Percentiles rank a stretch among this genome's conserved stretches.
Evolutionary conservation across 495 filamentous ascomycete species (phyloP).

Genomic region (Daldinia caldariorum): DNA sequence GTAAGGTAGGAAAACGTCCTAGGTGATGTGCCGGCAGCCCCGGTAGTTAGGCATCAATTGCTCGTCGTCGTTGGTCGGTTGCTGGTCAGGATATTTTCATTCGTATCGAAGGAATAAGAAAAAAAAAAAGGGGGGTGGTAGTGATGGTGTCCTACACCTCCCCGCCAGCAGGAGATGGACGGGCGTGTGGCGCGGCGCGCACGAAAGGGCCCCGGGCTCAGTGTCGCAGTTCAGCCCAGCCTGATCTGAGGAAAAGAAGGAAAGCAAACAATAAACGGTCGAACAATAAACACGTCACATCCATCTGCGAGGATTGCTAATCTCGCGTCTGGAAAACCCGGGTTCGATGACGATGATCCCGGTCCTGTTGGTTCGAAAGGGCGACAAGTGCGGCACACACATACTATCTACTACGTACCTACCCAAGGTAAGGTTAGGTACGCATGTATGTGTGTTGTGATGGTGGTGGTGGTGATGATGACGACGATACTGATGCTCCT

Average conservation of each 20-base stretch:
- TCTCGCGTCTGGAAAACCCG: conserved; percentile 12
- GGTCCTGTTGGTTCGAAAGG: background rate
- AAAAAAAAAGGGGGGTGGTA: too few relatives aligned
- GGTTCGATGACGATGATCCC: conserved; percentile 5
- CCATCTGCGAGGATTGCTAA: conserved; percentile 13
- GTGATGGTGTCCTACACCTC: background rate
- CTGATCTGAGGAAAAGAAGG: background rate
- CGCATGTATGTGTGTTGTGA: background rate
- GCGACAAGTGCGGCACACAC: conserved; percentile 4
- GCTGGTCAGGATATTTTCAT: conserved; percentile 17
- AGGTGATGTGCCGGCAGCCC: conserved; percentile 31
- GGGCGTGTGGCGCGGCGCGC: conserved; percentile 6
- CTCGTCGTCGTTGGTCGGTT: conserved; percentile 23
- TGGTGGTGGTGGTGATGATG: background rate
- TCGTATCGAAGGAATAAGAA: conserved; percentile 21
- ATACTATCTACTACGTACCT: too few relatives aligned
- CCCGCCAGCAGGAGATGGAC: background rate
- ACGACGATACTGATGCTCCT: background rate
- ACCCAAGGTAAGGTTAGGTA: background rate
- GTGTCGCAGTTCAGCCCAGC: background rate
- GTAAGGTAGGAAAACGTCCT: background rate
- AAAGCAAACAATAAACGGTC: background rate
- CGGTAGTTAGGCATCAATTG: conserved; percentile 44
- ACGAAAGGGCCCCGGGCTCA: background rate
- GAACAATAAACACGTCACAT: conserved; percentile 18